Percentiles rank a stretch among this genome's conserved stretches.
These are phyloP conservation scores for Oryza australiensis DNA, from an alignment of 176 grass and related monocot species.

Conservation along the genomic window DNA sequence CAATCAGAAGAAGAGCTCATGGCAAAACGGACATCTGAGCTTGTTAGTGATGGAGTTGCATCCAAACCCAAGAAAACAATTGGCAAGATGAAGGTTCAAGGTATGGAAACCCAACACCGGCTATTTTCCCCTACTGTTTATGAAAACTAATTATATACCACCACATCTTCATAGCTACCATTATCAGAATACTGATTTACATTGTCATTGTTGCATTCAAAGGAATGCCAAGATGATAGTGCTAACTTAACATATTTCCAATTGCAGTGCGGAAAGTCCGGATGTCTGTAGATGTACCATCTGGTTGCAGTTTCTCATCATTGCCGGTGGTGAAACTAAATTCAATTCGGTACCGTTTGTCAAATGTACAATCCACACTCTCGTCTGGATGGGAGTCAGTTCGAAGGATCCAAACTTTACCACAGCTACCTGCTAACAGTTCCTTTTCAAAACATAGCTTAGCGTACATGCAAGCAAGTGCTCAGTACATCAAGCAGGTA, in stretches of 20 bases:
- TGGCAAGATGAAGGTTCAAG: conserved; percentile 99
- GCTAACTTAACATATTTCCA: conserved; percentile 42
- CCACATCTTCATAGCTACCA: neutral
- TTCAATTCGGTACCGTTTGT: conserved; percentile 73
- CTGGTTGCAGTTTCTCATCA: conserved; percentile 81
- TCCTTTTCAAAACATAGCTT: conserved; percentile 91
- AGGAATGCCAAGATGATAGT: conserved; percentile 7
- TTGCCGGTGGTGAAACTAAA: conserved; percentile 75
- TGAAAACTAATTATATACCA: conserved; percentile 20
- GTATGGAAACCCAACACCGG: conserved; percentile 31
- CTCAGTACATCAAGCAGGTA: conserved; percentile 93
- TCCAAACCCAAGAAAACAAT: conserved; percentile 92
- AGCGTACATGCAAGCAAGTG: conserved; percentile 97
- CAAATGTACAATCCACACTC: conserved; percentile 74
- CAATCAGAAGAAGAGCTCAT: conserved; percentile 96
- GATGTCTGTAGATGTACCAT: conserved; percentile 95
- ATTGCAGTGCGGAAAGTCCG: conserved; percentile 87
- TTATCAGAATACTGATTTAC: neutral
- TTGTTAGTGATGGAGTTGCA: conserved; percentile 74
- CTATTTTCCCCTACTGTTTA: neutral
- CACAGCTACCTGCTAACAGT: conserved; percentile 68
- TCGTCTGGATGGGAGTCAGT: conserved; percentile 90
- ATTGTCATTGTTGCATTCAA: neutral
- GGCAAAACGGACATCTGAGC: conserved; percentile 69
- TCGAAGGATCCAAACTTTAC: conserved; percentile 70